Base-by-base conservation (phyloP, 805 yeast species). In the Hanseniaspora osmophila region DNA sequence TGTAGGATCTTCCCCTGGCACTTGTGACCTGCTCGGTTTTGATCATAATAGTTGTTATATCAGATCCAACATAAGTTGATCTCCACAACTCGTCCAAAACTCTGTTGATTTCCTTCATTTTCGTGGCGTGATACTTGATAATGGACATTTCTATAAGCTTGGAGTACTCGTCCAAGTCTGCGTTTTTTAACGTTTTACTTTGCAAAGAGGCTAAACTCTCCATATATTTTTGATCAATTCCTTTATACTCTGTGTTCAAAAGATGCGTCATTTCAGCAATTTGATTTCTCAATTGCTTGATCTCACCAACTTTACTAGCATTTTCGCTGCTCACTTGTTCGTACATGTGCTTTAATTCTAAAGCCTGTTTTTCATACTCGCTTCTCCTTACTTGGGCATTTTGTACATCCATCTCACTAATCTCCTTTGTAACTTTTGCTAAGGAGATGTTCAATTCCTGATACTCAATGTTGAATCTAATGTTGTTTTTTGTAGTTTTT, bases 21-120 rank as follows among this genome's bases (percentile, higher is more conserved):
- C 53, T 56, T 6, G 57, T 54, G 10, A 65, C 70, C 47, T 78
- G 80, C 54, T 90, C 97, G 37, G 95, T 82, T 52, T 79, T 73
- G 50, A 92, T 85, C 54, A 82, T 75, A 42, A 92, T 87, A 0
- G 94, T 77, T 57, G 92, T 96, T 41, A 92, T 86, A 63, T 92
- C 99, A 2, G 96, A 82, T 1, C 98, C 98, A 51, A 82, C 81
- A 57, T 92, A 92, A 0, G 99, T 92, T 43, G 75, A 76, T 51
- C 85, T 84, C 99, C 99, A 92, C 38, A 92, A 64, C 55, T 88
- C 96, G 54, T 85, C 92, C 40, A 92, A 68, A 32, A 86, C 82
- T 48, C 82, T 69, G 63, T 92, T 92, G 54, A 90, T 86, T 54
- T 87, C 95, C 53, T 78, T 78, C 98, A 92, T 92, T 59, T 92